Evolutionary conservation across 352 stramenopile genomes (phyloP).

Genomic region (Phytophthora idaei): DNA sequence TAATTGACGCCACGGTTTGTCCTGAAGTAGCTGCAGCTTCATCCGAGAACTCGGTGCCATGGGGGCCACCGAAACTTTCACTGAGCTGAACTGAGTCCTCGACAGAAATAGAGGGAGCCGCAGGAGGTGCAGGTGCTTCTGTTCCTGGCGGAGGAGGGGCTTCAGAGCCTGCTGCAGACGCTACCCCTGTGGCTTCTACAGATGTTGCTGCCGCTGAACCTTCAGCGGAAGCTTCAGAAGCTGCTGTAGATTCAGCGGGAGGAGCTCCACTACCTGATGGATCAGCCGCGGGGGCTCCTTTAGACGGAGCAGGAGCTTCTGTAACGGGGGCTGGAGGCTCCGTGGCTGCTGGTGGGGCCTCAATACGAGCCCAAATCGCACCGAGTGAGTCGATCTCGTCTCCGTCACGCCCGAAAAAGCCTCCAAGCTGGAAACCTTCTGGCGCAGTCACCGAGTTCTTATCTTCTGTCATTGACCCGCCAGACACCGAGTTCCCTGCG

Average conservation of each 20-base stretch:
- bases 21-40: slow-evolving; percentile 20
- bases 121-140: slow-evolving; percentile 1
- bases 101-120: slow-evolving; percentile 16
- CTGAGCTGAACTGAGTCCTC: slow-evolving; percentile 23
- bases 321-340: background rate
- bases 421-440: slow-evolving; percentile 34
- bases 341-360: background rate
- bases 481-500: slow-evolving; percentile 18
- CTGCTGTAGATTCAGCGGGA: background rate
- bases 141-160: background rate
- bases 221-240: background rate
- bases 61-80: slow-evolving; percentile 24
- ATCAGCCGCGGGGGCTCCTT: background rate
- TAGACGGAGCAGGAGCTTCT: background rate
- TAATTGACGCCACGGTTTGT: slow-evolving; percentile 22
- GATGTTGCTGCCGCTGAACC: background rate
- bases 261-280: background rate
- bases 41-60: slow-evolving; percentile 25
- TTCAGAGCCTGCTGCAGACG: background rate
- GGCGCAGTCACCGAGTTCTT: slow-evolving; percentile 33
- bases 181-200: background rate
- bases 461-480: slow-evolving; percentile 19
- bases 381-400: slow-evolving; percentile 28
- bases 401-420: slow-evolving; percentile 26
- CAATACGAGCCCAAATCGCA: slow-evolving; percentile 31